A percentile compares a stretch with the other conserved stretches of the same genome.
Conservation (phyloP, 352 stramenopile genomes). For the Phytophthora fragariaefolia region DNA sequence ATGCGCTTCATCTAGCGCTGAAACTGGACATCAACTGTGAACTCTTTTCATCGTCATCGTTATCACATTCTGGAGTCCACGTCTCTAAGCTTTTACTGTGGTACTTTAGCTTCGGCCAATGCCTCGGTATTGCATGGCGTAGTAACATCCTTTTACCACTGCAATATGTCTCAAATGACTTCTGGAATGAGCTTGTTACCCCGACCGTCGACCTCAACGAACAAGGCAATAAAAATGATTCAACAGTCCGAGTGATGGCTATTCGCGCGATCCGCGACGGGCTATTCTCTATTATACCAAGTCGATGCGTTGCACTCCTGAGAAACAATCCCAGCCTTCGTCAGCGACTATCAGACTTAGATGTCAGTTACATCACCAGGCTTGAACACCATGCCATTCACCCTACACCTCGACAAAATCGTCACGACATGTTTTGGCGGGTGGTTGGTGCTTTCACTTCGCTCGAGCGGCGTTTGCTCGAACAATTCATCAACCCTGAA, state of each 20-base stretch:
- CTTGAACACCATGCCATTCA: slow-evolving; percentile 47
- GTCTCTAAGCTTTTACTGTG: slow-evolving; percentile 48
- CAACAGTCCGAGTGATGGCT: slow-evolving; percentile 11
- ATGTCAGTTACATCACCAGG: slow-evolving; percentile 33
- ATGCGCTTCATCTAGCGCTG: slow-evolving; percentile 5
- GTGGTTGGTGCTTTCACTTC: slow-evolving; percentile 49
- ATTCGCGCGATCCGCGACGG: slow-evolving; percentile 62
- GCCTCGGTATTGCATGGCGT: slow-evolving; percentile 73
- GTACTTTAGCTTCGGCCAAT: slow-evolving; percentile 63
- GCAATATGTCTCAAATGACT: slow-evolving; percentile 48
- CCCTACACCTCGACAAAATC: slow-evolving; percentile 19
- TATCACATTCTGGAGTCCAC: slow-evolving; percentile 19
- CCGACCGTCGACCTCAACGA: neutral
- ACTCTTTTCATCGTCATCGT: slow-evolving; percentile 39
- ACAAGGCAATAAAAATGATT: neutral
- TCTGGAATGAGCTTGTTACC: slow-evolving; percentile 52
- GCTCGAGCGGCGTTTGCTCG: slow-evolving; percentile 48
- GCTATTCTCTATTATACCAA: slow-evolving; percentile 59
- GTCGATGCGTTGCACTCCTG: slow-evolving; percentile 51
- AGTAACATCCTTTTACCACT: slow-evolving; percentile 53
- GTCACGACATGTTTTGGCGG: slow-evolving; percentile 61
- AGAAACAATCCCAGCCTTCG: slow-evolving; percentile 41
- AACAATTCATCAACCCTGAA: slow-evolving; percentile 55
- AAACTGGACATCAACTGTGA: slow-evolving; percentile 60
- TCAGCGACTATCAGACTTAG: slow-evolving; percentile 39